Conservation (phyloP, 2,329 filamentous ascomycete genomes). For the Aspergillus intermedius region DNA sequence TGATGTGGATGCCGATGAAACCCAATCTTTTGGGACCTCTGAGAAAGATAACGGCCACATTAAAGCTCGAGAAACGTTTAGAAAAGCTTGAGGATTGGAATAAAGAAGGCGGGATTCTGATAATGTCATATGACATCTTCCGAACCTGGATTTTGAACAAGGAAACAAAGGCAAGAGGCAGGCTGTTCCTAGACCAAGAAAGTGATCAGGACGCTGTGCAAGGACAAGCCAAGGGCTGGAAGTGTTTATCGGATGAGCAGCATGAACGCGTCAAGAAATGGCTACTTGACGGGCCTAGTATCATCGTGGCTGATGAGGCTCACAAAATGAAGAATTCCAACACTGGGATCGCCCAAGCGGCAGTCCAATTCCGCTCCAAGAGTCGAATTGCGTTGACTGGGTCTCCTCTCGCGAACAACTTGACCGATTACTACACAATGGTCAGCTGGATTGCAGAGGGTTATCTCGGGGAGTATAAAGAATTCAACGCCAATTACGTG, state of each 20-base stretch:
- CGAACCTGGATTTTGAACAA: slow-evolving; percentile 38
- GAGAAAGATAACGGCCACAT: slow-evolving; percentile 47
- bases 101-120: slow-evolving; percentile 60
- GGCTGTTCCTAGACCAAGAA: background rate
- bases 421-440: slow-evolving; percentile 79
- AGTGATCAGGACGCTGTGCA: background rate
- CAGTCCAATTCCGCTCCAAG: slow-evolving; percentile 56
- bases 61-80: slow-evolving; percentile 35
- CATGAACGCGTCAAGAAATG: slow-evolving; percentile 40
- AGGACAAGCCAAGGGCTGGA: background rate
- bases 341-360: slow-evolving; percentile 48
- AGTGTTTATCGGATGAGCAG: slow-evolving; percentile 27
- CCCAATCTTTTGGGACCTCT: slow-evolving; percentile 49
- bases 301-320: slow-evolving; percentile 81
- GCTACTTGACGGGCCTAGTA: slow-evolving; percentile 56
- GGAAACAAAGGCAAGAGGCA: slow-evolving; percentile 14
- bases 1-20: slow-evolving; percentile 57
- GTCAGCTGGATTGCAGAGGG: slow-evolving; percentile 78
- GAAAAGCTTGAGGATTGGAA: slow-evolving; percentile 54
- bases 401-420: slow-evolving; percentile 77
- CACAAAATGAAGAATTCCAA: slow-evolving; percentile 66
- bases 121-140: slow-evolving; percentile 70
- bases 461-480: slow-evolving; percentile 61
- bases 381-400: slow-evolving; percentile 79
- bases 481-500: slow-evolving; percentile 66